These are phyloP conservation scores for Forsythia viridissima DNA, from an alignment of 257 asterid genomes.

Conservation along the genomic window DNA sequence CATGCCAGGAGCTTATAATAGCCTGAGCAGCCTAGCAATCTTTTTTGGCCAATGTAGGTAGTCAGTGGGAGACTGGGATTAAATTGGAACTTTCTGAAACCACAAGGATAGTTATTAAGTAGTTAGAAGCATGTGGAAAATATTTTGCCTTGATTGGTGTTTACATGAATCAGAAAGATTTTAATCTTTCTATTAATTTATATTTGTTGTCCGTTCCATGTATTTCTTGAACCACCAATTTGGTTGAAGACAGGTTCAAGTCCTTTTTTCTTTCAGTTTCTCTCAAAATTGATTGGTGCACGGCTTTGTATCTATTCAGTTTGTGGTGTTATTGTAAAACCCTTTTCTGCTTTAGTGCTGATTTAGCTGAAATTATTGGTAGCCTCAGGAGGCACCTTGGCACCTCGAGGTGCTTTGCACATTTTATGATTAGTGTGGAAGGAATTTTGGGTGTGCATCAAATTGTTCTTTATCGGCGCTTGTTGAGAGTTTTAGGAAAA, in stretches of 20 bases:
- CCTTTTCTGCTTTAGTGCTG: background rate
- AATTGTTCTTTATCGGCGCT: background rate
- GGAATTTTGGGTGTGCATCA: background rate
- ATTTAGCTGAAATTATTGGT: background rate
- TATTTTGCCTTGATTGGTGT: background rate
- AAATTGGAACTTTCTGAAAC: background rate
- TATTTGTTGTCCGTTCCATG: background rate
- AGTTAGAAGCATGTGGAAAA: background rate
- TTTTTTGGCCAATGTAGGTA: background rate
- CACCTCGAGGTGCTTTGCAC: background rate
- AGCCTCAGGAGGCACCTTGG: background rate
- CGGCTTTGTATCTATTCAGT: background rate
- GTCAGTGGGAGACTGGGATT: background rate
- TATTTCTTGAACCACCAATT: background rate
- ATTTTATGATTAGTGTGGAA: background rate
- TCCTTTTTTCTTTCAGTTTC: background rate
- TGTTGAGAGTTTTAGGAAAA: background rate
- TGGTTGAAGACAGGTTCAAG: background rate
- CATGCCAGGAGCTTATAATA: background rate
- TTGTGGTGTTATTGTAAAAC: background rate
- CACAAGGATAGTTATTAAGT: background rate
- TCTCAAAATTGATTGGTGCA: background rate
- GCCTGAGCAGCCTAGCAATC: background rate
- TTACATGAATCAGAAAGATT: background rate
- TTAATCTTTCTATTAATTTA: background rate